Base-by-base conservation (phyloP, 441 rosid species). In the Erysimum pusillum region DNA sequence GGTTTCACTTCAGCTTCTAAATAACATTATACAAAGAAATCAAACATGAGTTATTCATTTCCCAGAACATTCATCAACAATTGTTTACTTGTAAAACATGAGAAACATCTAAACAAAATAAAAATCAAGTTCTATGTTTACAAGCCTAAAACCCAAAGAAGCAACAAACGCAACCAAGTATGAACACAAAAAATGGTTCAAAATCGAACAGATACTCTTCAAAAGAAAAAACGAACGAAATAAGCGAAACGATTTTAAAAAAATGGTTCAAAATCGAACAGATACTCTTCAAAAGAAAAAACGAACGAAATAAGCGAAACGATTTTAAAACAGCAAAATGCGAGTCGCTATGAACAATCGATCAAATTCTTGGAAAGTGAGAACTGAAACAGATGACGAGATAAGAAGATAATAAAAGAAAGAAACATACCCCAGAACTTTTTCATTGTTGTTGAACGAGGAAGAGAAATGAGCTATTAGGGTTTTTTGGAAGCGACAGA, bases 1-100 rank as follows among this genome's bases (percentile, higher is more conserved):
- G 89, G 86, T 89, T 88, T 87, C 22, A 94, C 91, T 81, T 92
- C 96, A 76, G 72, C 87, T 58, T 97, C 99, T 94, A 54, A 13
- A 2, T 7, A 6, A 11, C 20, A 52, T 5, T 8, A 35, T 2
- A 38, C n/a, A 14, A 12, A 13, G 2, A 67, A 49, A 18, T 10
- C 56, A 20, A 56, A 4, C 52, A 65, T 57, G 7, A 39, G 42
- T 10, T 3, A 39, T 10, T 39, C 12, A 56, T 49, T 45, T 4
- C 35, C 4, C 32, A 31, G 10, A 54, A 13, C 36, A 18, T 49
- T 49, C 54, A 18, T 49, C 54, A 49, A 9, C 3, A 22, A 22
- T 46, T 35, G 11, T 8, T 22, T 11, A 53, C 17, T 13, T 54
- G n/a, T 3, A 14, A 15, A 14, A 46, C 31, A 36, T 52, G 36